phyloP scores from a whole-genome alignment of 805 yeast genomes.

The Ogataea neopini region DNA sequence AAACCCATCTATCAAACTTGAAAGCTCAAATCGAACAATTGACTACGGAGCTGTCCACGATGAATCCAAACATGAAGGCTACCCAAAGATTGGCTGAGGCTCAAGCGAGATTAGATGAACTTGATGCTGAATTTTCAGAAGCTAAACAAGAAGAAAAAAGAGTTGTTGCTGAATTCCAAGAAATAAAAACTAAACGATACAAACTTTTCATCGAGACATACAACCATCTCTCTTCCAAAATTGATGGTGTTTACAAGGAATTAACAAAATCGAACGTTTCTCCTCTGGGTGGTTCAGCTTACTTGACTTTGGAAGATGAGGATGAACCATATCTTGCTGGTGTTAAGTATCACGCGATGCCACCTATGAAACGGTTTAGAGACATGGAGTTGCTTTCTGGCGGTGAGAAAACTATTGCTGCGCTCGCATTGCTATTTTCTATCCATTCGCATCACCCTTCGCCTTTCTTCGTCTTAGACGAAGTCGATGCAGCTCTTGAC shows the following conservation, averaged over 20 bases:
- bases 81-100: constrained; percentile 72
- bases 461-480: constrained; percentile 94
- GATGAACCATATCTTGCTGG: constrained; percentile 89
- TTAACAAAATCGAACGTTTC: constrained; percentile 70
- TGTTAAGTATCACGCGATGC: constrained; percentile 89
- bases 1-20: constrained; percentile 26
- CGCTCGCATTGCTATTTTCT: constrained; percentile 87
- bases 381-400: constrained; percentile 94
- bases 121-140: constrained; percentile 62
- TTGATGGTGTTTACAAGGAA: constrained; percentile 82
- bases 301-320: constrained; percentile 80
- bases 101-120: constrained; percentile 54
- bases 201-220: constrained; percentile 70
- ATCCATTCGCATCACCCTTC: constrained; percentile 89
- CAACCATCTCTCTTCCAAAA: constrained; percentile 67
- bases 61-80: constrained; percentile 85
- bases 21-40: constrained; percentile 37
- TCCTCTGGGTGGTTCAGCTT: constrained; percentile 92
- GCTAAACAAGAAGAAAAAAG: constrained; percentile 63
- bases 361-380: constrained; percentile 90
- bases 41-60: constrained; percentile 40
- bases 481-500: constrained; percentile 97
- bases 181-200: constrained; percentile 58
- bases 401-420: constrained; percentile 97
- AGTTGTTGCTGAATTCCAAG: constrained; percentile 55